These are phyloP conservation scores for Xanthoconium purpureum DNA, from an alignment of 768 basidiomycete genomes.

Conservation along the genomic window DNA sequence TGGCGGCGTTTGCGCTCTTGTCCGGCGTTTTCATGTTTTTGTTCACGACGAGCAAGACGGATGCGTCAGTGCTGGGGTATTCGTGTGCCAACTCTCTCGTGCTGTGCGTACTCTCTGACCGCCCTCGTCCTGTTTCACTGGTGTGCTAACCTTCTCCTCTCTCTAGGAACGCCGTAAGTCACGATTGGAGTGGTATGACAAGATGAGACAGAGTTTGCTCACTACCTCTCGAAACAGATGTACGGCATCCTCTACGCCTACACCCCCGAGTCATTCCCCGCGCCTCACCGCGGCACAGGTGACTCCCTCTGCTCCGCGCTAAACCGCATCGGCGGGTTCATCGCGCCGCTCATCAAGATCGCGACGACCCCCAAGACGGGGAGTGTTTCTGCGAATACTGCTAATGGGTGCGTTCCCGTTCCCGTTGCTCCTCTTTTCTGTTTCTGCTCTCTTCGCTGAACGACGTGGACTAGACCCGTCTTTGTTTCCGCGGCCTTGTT, in stretches of 20 bases:
- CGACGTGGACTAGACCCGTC: conserved; percentile 34
- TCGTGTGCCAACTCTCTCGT: conserved; percentile 44
- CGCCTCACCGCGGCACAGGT: conserved; percentile 54
- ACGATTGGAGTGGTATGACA: background rate
- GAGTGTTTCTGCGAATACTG: conserved; percentile 25
- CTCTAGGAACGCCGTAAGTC: conserved; percentile 36
- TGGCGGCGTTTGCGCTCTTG: conserved; percentile 42
- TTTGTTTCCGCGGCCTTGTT: conserved; percentile 48
- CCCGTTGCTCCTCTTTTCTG: background rate
- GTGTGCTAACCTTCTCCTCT: background rate
- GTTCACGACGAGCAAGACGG: conserved; percentile 46
- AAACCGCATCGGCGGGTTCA: conserved; percentile 47
- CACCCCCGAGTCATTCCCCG: conserved; percentile 59
- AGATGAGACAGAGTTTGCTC: background rate
- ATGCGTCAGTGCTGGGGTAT: conserved; percentile 41
- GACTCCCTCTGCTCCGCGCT: conserved; percentile 48
- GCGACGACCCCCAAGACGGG: conserved; percentile 37
- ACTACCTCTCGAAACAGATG: conserved; percentile 30
- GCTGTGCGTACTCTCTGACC: conserved; percentile 29
- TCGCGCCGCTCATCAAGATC: conserved; percentile 50
- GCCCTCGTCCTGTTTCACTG: too few relatives aligned
- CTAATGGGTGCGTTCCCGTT: conserved; percentile 33
- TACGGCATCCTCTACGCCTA: conserved; percentile 56
- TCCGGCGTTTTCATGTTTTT: conserved; percentile 49
- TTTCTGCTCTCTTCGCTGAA: background rate